Evolutionary conservation across 192 early-diverging fungal genomes (phyloP), one percentile per base, ranked within the genome.

Genomic region (Backusella liffmaniae): DNA sequence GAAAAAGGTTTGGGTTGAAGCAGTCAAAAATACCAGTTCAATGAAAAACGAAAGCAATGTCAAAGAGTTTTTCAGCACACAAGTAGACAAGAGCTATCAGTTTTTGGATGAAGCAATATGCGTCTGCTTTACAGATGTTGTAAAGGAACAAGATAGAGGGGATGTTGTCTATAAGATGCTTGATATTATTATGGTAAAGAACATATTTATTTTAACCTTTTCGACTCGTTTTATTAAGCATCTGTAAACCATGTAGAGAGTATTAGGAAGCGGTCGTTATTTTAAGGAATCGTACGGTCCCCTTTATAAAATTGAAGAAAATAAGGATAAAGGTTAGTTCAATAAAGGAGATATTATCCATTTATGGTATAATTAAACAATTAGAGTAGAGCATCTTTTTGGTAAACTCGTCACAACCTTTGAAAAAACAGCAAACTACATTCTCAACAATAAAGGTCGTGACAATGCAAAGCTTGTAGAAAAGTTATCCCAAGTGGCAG

Each of bases 171-270:
- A 29, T 26, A 62, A 62, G 9, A 62, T 62, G 56, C 21, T 62
- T 62, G 56, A 62, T 62, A 62, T 62, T 62, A 26, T 62, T 26
- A 62, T 62, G 56, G 56, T 62, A 62, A 62, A n/a, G 21, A 2
- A 2, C 13, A 29, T 62, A 62, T 62, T 59, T 8, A 59, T 21
- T 62, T 62, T 26, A 23, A 23, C 9, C 37, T 23, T 23, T 12
- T 21, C 1, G 23, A 59, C 53, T 26, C 8, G 23, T 59, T 59
- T 62, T 62, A 62, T 62, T 62, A 62, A 62, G 26, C 1, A 4
- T 29, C 2, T 62, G 26, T 62, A 23, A 56, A 23, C 12, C 7
- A 56, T 56, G 7, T 21, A 62, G 56, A 62, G 56, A 29, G 23
- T 62, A 29, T 62, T 62, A 10, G 56, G 26, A 26, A 12, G 10